Base-by-base conservation (phyloP, 805 yeast genomes). In the Kodamaea kaohsiungensis region DNA sequence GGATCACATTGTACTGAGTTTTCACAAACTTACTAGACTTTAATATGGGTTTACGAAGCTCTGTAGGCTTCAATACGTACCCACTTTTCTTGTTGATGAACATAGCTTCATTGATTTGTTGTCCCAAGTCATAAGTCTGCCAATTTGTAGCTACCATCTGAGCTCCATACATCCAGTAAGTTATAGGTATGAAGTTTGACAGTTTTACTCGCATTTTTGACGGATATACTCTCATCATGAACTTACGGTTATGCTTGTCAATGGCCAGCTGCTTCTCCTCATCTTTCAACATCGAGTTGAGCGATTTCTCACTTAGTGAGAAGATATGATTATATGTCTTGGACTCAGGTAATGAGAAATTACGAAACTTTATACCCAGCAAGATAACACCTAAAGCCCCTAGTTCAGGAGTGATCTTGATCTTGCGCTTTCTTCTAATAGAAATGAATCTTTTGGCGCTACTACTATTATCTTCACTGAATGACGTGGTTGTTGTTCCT, bases 111-210 rank as follows among this genome's bases (percentile, higher is more conserved):
- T 91, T 92, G 9, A 95, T 63, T 65, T 91, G 97, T 65, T 92
- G 93, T 0, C 98, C 97, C 15, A 84, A 55, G 65, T 95, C 99
- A 65, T 83, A 87, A 0, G 95, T 87, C 69, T 93, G 99, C 98
- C 98, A 93, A 65, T 93, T 95, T 0, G 97, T 86, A 0, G 99
- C 98, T 3, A 89, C 98, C 91, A 95, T 83, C 65, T 95, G 99
- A 9, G 81, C 87, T 0, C 99, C 99, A 47, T 80, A 74, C 49
- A 78, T 77, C 99, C 99, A 95, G 64, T 83, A 91, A 0, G 69
- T 68, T 1, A 89, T 69, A 0, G 99, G 98, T 45, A 80, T 81
- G 65, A 90, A 92, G 64, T 95, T 95, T 2, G 89, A 79, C 1
- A 97, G 91, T 51, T 78, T 86, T 58, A 89, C 79, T 42, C 98